Evolutionary conservation across 306 rosid species (phyloP).

Genomic region (Prunus mira): DNA sequence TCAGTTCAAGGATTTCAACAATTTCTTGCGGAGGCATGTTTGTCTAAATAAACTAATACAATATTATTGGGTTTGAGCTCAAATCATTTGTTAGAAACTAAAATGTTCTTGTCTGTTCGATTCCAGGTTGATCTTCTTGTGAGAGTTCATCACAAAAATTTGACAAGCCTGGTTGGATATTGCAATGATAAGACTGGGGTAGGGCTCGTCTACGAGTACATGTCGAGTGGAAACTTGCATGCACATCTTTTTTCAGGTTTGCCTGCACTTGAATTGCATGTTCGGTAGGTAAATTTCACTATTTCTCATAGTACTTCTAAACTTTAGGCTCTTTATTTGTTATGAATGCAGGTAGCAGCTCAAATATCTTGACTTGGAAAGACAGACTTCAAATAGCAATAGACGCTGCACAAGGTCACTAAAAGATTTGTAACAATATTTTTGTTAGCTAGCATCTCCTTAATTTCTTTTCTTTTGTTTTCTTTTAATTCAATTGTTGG

Average conservation of each 20-base stretch:
- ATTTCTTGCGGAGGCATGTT: constrained; percentile 57
- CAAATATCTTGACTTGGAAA: constrained; percentile 32
- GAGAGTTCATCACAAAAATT: constrained; percentile 41
- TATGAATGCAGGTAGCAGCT: constrained; percentile 3
- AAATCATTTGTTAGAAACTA: background rate
- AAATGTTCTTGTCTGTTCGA: background rate
- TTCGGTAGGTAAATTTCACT: background rate
- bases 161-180: constrained; percentile 39
- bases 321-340: background rate
- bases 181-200: constrained; percentile 24
- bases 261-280: background rate
- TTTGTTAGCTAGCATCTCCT: background rate
- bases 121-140: constrained; percentile 33
- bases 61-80: too few relatives aligned
- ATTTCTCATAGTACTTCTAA: background rate
- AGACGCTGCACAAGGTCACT: constrained; percentile 39
- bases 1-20: constrained; percentile 43
- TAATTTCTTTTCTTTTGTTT: background rate
- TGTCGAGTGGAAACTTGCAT: constrained; percentile 31
- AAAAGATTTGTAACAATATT: background rate
- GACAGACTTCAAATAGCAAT: constrained; percentile 34
- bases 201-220: constrained; percentile 31
- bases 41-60: background rate
- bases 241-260: constrained; percentile 29
- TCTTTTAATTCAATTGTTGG: background rate